Evolutionary conservation across 164 flowering plant genomes (phyloP).

Genomic region (Cinnamomum chago): DNA sequence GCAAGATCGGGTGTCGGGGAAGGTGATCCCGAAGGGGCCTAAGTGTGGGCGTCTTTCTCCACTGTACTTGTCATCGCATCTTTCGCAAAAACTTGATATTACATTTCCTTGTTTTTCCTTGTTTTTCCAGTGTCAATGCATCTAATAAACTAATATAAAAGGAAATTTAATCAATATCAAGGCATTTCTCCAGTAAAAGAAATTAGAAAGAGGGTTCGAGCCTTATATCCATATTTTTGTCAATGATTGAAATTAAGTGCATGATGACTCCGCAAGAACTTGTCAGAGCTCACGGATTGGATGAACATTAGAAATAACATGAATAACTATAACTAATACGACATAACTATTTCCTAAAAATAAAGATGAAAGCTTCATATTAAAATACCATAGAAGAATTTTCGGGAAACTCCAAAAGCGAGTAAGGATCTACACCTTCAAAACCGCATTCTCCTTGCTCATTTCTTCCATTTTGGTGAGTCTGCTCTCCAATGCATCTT

Average conservation of each 20-base stretch:
- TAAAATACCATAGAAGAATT: background rate
- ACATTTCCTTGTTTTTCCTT: too few species aligned
- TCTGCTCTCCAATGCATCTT: constrained; percentile 56
- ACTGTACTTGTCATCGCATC: too few species aligned
- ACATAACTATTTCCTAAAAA: background rate
- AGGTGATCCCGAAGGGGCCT: too few species aligned
- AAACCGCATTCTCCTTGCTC: constrained; percentile 54
- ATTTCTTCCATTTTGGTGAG: constrained; percentile 45
- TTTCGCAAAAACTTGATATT: too few species aligned
- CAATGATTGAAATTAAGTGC: background rate
- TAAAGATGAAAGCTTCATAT: too few species aligned
- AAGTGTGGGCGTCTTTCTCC: too few species aligned
- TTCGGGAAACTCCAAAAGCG: background rate
- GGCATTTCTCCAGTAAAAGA: background rate
- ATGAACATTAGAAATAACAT: background rate
- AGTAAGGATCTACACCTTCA: constrained; percentile 48
- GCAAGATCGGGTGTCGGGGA: too few species aligned
- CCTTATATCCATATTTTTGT: background rate
- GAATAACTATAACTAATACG: background rate
- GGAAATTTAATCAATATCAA: background rate
- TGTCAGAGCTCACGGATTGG: background rate
- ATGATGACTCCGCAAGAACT: background rate
- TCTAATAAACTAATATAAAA: too few species aligned
- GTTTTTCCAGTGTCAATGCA: background rate
- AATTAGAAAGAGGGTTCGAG: background rate